Conservation (phyloP, 148 eudicot species). For the Drosera capensis region DNA sequence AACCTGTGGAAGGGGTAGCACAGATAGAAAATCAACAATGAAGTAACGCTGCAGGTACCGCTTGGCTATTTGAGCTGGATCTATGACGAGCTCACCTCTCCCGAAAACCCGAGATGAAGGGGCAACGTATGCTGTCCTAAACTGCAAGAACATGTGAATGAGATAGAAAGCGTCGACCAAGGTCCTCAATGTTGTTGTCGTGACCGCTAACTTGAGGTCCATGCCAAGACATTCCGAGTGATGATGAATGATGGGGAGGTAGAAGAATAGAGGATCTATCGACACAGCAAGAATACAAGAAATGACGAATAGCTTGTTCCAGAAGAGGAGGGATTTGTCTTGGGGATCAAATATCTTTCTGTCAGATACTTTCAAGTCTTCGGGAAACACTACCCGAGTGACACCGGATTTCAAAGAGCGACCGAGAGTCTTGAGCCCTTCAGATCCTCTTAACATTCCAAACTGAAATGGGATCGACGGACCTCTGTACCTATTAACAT, state of each 20-base stretch:
- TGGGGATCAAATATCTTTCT: conserved; percentile 51
- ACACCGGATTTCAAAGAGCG: conserved; percentile 32
- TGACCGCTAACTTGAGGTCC: conserved; percentile 20
- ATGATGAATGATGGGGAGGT: conserved; percentile 30
- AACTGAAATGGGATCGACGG: conserved; percentile 26
- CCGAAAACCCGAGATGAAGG: conserved; percentile 41
- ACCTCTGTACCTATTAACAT: conserved; percentile 8
- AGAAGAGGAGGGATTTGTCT: conserved; percentile 41
- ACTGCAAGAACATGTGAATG: conserved; percentile 23
- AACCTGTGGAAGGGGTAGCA: conserved; percentile 14
- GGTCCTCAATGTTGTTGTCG: conserved; percentile 19
- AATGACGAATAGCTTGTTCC: conserved; percentile 41
- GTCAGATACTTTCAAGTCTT: conserved; percentile 42
- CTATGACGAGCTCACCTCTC: conserved; percentile 38
- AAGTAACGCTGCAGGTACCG: conserved; percentile 28
- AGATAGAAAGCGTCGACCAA: conserved; percentile 25
- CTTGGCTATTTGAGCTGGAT: conserved; percentile 26
- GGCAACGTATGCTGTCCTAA: conserved; percentile 34
- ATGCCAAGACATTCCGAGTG: conserved; percentile 35
- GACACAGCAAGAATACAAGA: conserved; percentile 43
- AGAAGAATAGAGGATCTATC: conserved; percentile 46
- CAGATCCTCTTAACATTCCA: conserved; percentile 27
- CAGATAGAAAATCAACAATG: conserved; percentile 25
- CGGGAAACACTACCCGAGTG: conserved; percentile 38
- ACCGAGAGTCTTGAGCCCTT: conserved; percentile 34